Evolutionary conservation across 768 basidiomycete species (phyloP).

Genomic region (Inosperma sp.): DNA sequence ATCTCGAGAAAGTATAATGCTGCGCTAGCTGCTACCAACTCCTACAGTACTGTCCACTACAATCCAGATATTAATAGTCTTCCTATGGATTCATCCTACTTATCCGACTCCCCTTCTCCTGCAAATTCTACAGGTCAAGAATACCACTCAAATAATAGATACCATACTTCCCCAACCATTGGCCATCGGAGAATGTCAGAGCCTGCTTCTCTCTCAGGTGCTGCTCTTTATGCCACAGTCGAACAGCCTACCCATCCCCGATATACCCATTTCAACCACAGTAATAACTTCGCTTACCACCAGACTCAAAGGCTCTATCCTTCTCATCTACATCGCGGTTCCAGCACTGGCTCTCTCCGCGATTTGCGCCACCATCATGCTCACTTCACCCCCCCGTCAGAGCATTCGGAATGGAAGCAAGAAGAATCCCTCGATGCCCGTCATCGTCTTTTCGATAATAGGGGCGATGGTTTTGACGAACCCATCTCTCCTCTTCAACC

Average conservation of each 20-base stretch:
- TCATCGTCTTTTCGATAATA: slow-evolving; percentile 28
- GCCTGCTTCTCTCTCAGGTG: slow-evolving; percentile 43
- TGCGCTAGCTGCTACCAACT: slow-evolving; percentile 15
- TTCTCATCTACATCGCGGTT: slow-evolving; percentile 44
- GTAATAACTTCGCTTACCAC: slow-evolving; percentile 34
- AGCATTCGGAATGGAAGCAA: slow-evolving; percentile 37
- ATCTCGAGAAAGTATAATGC: slow-evolving; percentile 21
- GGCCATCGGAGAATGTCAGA: slow-evolving; percentile 71
- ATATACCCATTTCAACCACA: slow-evolving; percentile 19
- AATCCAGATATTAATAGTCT: slow-evolving; percentile 28
- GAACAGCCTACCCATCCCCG: slow-evolving; percentile 24
- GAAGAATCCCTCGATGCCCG: slow-evolving; percentile 31
- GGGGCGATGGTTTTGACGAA: slow-evolving; percentile 37
- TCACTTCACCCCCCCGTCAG: slow-evolving; percentile 27
- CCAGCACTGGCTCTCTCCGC: slow-evolving; percentile 42
- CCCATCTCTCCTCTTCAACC: slow-evolving; percentile 54
- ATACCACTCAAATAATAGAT: slow-evolving; percentile 12
- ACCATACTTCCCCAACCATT: slow-evolving; percentile 36
- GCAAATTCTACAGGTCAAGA: too few species aligned
- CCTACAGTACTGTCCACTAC: slow-evolving; percentile 22
- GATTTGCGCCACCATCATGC: slow-evolving; percentile 39
- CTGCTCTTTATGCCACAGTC: slow-evolving; percentile 36
- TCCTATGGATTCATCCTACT: slow-evolving; percentile 28
- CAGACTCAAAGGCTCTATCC: slow-evolving; percentile 32
- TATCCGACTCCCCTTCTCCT: slow-evolving; percentile 44